Conservation (phyloP, 768 basidiomycete species). For the Calocybe indica region DNA sequence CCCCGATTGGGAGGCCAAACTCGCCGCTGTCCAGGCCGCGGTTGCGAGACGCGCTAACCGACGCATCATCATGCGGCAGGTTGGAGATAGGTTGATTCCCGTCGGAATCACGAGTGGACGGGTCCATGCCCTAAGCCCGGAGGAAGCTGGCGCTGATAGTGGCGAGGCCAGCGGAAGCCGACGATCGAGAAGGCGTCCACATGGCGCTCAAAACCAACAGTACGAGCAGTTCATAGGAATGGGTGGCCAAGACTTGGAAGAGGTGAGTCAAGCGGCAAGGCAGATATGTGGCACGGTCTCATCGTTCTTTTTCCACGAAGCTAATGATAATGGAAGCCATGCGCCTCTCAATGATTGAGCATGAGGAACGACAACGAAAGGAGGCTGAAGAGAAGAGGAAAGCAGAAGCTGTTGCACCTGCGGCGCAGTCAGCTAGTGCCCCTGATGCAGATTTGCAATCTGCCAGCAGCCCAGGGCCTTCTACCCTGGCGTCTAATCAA, state of each 20-base stretch:
- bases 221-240: conserved; percentile 70
- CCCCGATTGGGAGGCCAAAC: conserved; percentile 96
- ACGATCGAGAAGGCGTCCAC: conserved; percentile 43
- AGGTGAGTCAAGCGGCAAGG: conserved; percentile 44
- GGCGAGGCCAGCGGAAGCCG: conserved; percentile 11
- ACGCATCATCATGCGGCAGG: conserved; percentile 96
- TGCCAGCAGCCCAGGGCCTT: conserved; percentile 24
- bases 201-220: conserved; percentile 43
- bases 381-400: conserved; percentile 66
- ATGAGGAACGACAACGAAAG: conserved; percentile 87
- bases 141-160: conserved; percentile 45
- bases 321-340: conserved; percentile 99
- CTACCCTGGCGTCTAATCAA: conserved; percentile 24
- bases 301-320: conserved; percentile 30
- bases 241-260: conserved; percentile 87
- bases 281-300: conserved; percentile 2
- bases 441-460: conserved; percentile 15
- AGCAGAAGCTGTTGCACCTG: conserved; percentile 33
- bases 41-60: conserved; percentile 93
- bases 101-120: conserved; percentile 93
- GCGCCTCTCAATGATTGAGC: conserved; percentile 89
- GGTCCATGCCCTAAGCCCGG: conserved; percentile 59
- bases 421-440: conserved; percentile 16
- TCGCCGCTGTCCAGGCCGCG: conserved; percentile 91
- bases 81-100: conserved; percentile 94